These are phyloP conservation scores for Aspergillus diversus DNA, from an alignment of 495 filamentous ascomycete genomes.

Conservation along the genomic window DNA sequence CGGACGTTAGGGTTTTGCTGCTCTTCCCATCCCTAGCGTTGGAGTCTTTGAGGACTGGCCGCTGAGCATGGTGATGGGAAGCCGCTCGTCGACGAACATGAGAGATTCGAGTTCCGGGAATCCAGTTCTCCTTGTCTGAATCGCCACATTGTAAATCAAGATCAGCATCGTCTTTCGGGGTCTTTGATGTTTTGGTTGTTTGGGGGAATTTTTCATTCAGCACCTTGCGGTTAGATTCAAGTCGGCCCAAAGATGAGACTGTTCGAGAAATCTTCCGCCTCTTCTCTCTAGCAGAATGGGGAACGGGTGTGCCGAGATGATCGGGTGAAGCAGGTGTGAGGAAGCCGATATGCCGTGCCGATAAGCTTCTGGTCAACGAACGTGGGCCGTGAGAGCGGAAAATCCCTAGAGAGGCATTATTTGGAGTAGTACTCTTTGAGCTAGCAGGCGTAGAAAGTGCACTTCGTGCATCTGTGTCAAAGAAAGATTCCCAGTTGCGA, in stretches of 20 bases:
- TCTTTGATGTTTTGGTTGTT: slow-evolving; percentile 32
- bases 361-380: slow-evolving; percentile 41
- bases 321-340: slow-evolving; percentile 45
- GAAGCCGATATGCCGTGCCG: slow-evolving; percentile 60
- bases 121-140: slow-evolving; percentile 96
- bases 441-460: slow-evolving; percentile 72
- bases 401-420: slow-evolving; percentile 69
- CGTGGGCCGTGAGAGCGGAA: slow-evolving; percentile 66
- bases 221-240: slow-evolving; percentile 53
- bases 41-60: slow-evolving; percentile 53
- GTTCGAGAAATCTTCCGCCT: slow-evolving; percentile 64
- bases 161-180: slow-evolving; percentile 36
- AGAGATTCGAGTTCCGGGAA: slow-evolving; percentile 54
- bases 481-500: slow-evolving; percentile 82
- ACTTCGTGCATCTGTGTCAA: slow-evolving; percentile 71
- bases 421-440: slow-evolving; percentile 71
- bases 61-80: slow-evolving; percentile 35
- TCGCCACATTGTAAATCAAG: slow-evolving; percentile 60
- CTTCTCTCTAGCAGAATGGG: slow-evolving; percentile 57
- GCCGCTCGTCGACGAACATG: slow-evolving; percentile 43
- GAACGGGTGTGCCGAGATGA: slow-evolving; percentile 47
- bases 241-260: slow-evolving; percentile 65
- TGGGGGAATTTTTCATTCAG: slow-evolving; percentile 21
- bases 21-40: slow-evolving; percentile 35
- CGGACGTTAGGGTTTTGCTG: slow-evolving; percentile 27